These are phyloP conservation scores for Calonectria fujianensis DNA, from an alignment of 2,329 filamentous ascomycete species.

Conservation along the genomic window DNA sequence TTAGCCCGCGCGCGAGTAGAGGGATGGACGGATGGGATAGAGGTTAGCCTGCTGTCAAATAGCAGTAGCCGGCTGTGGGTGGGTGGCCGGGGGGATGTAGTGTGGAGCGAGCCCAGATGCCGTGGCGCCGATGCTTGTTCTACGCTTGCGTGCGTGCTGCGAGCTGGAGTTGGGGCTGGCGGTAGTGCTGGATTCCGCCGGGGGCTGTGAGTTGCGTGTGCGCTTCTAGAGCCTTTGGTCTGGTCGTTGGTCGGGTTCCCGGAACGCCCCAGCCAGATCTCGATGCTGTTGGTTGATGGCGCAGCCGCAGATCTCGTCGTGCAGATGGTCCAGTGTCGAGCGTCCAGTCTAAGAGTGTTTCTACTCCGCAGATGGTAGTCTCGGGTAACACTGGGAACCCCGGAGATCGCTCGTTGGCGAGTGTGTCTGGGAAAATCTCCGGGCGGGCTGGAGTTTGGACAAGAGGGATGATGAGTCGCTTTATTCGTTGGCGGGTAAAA, in stretches of 20 bases:
- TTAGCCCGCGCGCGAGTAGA: conserved; percentile 28
- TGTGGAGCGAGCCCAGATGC: conserved; percentile 24
- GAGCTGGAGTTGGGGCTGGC: conserved; percentile 15
- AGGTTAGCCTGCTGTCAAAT: conserved; percentile 33
- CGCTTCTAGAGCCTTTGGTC: conserved; percentile 4
- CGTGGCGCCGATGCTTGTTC: conserved; percentile 25
- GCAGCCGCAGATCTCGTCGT: conserved; percentile 34
- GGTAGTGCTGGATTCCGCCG: conserved; percentile 14
- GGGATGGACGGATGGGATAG: conserved; percentile 29
- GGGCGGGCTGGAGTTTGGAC: background rate
- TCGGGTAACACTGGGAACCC: conserved; percentile 34
- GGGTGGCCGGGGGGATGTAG: conserved; percentile 26
- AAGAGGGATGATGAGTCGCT: background rate
- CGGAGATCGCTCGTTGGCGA: conserved; percentile 27
- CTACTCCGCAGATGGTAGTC: conserved; percentile 33
- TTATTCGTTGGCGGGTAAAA: conserved; percentile 18
- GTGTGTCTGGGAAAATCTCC: conserved; percentile 25
- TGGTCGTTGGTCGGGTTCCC: conserved; percentile 26
- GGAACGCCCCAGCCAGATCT: conserved; percentile 21
- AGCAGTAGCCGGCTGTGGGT: conserved; percentile 22
- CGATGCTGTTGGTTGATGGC: conserved; percentile 31
- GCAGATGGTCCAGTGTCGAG: conserved; percentile 15
- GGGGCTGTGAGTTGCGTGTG: conserved; percentile 12
- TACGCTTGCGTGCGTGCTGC: conserved; percentile 26
- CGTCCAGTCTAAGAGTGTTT: conserved; percentile 32